Evolutionary conservation across 2,329 filamentous ascomycete species (phyloP).

Genomic region (Aspergillus sergii): DNA sequence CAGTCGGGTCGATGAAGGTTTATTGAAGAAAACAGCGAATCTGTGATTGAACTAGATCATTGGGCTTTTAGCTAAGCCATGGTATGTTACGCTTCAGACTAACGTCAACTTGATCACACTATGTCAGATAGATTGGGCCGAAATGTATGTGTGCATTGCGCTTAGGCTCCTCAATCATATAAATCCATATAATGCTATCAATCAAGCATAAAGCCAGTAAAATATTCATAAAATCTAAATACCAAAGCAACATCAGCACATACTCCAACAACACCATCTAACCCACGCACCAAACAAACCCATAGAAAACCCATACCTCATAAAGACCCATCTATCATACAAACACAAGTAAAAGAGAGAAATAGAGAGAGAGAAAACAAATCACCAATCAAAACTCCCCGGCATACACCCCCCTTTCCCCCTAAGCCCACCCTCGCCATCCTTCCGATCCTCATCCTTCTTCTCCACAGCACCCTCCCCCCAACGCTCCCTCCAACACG

Average conservation of each 20-base stretch:
- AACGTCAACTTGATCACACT: no score
- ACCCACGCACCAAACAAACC: not conserved
- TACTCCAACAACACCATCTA: not conserved
- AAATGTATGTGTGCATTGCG: not conserved
- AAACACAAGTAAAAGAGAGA: not conserved
- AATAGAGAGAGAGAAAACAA: not conserved
- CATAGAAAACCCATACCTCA: not conserved
- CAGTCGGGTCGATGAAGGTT: no score
- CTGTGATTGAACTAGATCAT: no score
- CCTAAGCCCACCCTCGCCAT: not conserved
- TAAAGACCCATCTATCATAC: not conserved
- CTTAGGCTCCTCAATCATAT: no score
- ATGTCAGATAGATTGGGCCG: no score
- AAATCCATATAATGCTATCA: not conserved
- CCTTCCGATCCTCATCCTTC: not conserved
- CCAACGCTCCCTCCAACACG: conserved; percentile 38
- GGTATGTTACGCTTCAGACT: no score
- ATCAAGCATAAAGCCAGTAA: not conserved
- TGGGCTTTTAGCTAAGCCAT: no score
- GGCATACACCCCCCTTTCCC: conserved; percentile 22
- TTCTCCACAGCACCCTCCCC: conserved; percentile 24
- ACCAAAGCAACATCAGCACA: not conserved
- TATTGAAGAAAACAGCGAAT: fast-evolving
- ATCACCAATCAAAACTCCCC: conserved; percentile 26
- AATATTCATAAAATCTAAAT: not conserved